A percentile compares a stretch with the other conserved stretches of the same genome.
These are phyloP conservation scores for Diospyros lotus DNA, from an alignment of 148 eudicot species.

Conservation along the genomic window DNA sequence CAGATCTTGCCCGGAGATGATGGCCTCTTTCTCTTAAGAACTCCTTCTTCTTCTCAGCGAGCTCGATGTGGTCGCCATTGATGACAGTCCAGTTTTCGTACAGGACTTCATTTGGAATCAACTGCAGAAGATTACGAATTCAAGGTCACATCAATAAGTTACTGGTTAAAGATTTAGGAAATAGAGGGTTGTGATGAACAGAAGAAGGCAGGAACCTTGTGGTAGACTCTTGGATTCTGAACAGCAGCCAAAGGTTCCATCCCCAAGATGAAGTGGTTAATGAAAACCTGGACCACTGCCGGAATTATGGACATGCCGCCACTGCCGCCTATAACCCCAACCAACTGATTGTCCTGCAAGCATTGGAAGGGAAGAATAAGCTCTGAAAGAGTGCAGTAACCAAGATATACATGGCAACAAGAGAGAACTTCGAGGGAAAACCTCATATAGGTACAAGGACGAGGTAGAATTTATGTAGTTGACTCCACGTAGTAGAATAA, in stretches of 20 bases:
- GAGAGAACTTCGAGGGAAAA: too few relatives aligned
- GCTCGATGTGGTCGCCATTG: slow-evolving; percentile 81
- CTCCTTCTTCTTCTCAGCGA: slow-evolving; percentile 32
- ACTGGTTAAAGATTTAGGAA: background rate
- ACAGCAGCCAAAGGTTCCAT: slow-evolving; percentile 77
- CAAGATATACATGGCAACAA: background rate
- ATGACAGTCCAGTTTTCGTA: slow-evolving; percentile 87
- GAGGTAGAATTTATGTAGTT: too few relatives aligned
- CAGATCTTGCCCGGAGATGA: slow-evolving; percentile 34
- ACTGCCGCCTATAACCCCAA: slow-evolving; percentile 88
- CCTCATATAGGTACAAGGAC: too few relatives aligned
- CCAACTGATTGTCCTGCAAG: slow-evolving; percentile 66
- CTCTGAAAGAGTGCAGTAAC: background rate
- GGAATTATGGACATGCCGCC: slow-evolving; percentile 80
- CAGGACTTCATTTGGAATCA: slow-evolving; percentile 56
- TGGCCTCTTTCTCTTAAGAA: slow-evolving; percentile 81
- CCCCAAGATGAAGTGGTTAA: slow-evolving; percentile 65
- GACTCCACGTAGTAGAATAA: too few relatives aligned
- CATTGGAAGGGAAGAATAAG: background rate
- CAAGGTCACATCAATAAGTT: background rate
- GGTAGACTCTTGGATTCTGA: slow-evolving; percentile 84
- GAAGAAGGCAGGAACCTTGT: slow-evolving; percentile 42
- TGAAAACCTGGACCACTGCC: slow-evolving; percentile 74
- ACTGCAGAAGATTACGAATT: slow-evolving; percentile 39
- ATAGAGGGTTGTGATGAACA: background rate